Conservation (phyloP, 2,329 filamentous ascomycete genomes). For the Alternaria rosae region DNA sequence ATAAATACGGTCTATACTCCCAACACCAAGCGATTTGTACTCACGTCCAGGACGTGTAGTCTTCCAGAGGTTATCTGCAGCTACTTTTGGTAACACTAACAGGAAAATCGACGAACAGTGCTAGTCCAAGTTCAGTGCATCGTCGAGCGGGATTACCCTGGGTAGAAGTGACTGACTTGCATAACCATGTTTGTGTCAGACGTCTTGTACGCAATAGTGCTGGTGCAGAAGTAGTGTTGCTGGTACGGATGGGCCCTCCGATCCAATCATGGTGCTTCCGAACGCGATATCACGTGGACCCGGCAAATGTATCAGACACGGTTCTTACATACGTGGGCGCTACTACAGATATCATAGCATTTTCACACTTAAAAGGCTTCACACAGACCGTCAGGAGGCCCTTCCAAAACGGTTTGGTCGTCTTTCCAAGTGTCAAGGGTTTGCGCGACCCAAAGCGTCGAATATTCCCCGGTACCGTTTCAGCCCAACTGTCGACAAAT, state of each 20-base stretch:
- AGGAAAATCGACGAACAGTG: neutral
- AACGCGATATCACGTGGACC: neutral
- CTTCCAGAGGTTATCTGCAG: neutral
- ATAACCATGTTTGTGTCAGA: neutral
- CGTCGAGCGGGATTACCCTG: neutral
- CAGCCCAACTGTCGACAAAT: neutral
- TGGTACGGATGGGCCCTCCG: neutral
- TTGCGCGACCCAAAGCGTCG: neutral
- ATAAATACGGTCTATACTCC: neutral
- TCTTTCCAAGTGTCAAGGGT: neutral
- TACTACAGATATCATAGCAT: too few species aligned
- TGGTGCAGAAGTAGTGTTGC: neutral
- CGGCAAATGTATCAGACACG: neutral
- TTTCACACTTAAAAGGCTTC: fast-evolving
- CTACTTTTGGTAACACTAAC: too few species aligned
- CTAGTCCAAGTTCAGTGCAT: neutral
- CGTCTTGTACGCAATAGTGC: neutral
- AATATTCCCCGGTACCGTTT: neutral
- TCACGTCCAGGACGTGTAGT: neutral
- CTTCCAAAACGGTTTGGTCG: fast-evolving
- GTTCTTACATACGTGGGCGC: too few species aligned
- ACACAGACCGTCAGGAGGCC: neutral
- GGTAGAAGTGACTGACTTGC: neutral
- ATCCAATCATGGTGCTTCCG: neutral
- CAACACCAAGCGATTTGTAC: neutral